These are phyloP conservation scores for Tolypocladium amazonense DNA, from an alignment of 2,329 filamentous ascomycete species.

Conservation along the genomic window DNA sequence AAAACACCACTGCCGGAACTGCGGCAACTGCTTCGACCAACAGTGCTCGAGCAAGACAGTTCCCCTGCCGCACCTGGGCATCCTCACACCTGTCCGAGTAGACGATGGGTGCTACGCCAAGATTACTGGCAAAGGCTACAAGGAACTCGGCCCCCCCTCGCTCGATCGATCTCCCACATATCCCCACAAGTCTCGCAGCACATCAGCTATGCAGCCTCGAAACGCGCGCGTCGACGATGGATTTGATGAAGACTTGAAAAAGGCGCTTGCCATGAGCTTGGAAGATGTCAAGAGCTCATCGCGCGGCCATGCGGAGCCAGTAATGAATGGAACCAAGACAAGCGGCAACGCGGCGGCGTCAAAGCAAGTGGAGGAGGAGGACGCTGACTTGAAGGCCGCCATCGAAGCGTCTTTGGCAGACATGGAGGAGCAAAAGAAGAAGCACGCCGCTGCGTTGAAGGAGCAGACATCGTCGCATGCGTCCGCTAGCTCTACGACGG, in stretches of 20 bases:
- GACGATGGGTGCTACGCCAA: conserved; percentile 94
- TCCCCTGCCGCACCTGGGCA: conserved; percentile 84
- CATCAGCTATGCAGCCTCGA: conserved; percentile 73
- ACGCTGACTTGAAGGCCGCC: conserved; percentile 85
- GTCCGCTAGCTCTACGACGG: conserved; percentile 23
- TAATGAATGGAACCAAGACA: conserved; percentile 24
- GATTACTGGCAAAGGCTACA: conserved; percentile 58
- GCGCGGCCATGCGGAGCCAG: conserved; percentile 60
- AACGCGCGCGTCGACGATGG: conserved; percentile 79
- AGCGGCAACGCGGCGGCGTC: conserved; percentile 23
- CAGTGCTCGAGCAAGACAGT: conserved; percentile 86
- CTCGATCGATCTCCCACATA: conserved; percentile 37
- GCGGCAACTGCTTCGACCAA: conserved; percentile 93
- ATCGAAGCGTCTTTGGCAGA: conserved; percentile 91
- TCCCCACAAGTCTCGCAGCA: conserved; percentile 54
- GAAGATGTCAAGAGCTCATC: conserved; percentile 77
- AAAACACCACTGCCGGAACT: conserved; percentile 97
- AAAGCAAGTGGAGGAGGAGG: conserved; percentile 66
- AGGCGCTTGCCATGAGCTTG: conserved; percentile 89
- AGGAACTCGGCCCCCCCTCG: conserved; percentile 26
- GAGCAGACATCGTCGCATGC: conserved; percentile 56
- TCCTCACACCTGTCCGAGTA: conserved; percentile 81
- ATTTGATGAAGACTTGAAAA: conserved; percentile 91
- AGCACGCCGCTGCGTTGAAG: conserved; percentile 74
- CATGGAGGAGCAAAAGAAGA: conserved; percentile 97